Evolutionary conservation across 176 grass and related monocot species (phyloP).

Genomic region (Cenchrus fungigraminus): DNA sequence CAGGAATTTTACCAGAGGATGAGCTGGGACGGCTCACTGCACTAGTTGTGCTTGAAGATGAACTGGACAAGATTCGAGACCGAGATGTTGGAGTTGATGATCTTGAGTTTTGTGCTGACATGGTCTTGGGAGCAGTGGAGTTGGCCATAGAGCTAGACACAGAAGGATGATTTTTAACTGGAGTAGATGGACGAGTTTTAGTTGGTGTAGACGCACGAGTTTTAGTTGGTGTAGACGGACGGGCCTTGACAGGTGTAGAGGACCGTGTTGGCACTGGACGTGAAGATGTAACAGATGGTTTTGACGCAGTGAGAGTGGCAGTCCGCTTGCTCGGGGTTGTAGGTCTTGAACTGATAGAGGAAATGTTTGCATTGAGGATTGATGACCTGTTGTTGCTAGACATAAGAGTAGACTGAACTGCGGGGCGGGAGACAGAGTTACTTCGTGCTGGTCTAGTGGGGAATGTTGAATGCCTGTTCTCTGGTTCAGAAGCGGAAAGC

Average conservation of each 20-base stretch:
- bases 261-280: constrained; percentile 60
- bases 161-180: constrained; percentile 51
- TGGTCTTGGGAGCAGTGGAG: constrained; percentile 43
- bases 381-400: constrained; percentile 66
- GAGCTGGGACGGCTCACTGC: constrained; percentile 39
- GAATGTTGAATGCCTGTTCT: constrained; percentile 61
- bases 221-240: constrained; percentile 59
- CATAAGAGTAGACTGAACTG: constrained; percentile 48
- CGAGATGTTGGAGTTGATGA: constrained; percentile 73
- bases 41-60: constrained; percentile 53
- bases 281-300: constrained; percentile 52
- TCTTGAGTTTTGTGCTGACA: constrained; percentile 64
- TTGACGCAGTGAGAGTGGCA: constrained; percentile 55
- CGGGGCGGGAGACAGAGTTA: constrained; percentile 68
- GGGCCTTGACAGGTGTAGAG: constrained; percentile 72
- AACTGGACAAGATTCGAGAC: constrained; percentile 44
- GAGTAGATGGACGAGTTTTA: constrained; percentile 63
- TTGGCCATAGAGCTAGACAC: constrained; percentile 29
- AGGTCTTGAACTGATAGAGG: constrained; percentile 69
- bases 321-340: constrained; percentile 68
- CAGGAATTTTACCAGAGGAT: constrained; percentile 50
- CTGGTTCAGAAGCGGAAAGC: constrained; percentile 68
- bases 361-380: constrained; percentile 65
- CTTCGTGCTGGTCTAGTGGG: constrained; percentile 65
- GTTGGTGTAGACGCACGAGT: constrained; percentile 53